Percentiles rank a stretch among this genome's conserved stretches.
Conservation (phyloP, 805 yeast genomes). For the Saccharomycopsis schoenii region DNA sequence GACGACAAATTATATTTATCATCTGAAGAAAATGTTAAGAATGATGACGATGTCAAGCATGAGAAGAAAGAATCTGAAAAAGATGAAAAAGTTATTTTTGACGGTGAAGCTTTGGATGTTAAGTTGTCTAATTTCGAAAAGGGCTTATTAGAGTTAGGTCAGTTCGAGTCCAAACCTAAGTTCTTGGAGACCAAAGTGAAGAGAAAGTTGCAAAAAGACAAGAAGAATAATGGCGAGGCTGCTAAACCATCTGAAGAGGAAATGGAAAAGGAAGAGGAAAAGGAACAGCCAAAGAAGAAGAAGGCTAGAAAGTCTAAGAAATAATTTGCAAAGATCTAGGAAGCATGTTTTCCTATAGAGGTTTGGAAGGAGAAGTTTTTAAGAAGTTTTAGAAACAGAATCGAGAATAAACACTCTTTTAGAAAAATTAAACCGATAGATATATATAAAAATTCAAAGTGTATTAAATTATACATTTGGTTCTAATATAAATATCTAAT, state of each 20-base stretch:
- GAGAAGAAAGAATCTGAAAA: slow-evolving; percentile 23
- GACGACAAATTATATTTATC: slow-evolving; percentile 32
- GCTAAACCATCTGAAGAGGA: background rate
- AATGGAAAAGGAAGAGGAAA: background rate
- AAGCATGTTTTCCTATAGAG: too few species aligned
- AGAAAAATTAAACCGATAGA: background rate
- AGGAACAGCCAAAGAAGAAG: background rate
- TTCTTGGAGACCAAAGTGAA: slow-evolving; percentile 44
- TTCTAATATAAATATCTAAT: background rate
- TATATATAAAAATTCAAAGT: background rate
- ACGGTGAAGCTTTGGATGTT: slow-evolving; percentile 30
- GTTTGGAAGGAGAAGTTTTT: background rate
- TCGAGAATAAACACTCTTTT: background rate
- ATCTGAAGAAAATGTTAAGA: slow-evolving; percentile 25
- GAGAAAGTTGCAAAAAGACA: background rate
- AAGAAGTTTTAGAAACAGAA: background rate
- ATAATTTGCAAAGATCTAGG: background rate
- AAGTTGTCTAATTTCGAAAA: slow-evolving; percentile 55
- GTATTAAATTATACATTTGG: background rate
- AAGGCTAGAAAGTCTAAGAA: slow-evolving; percentile 8
- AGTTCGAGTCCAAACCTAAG: slow-evolving; percentile 55
- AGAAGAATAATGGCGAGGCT: slow-evolving; percentile 15
- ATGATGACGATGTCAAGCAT: slow-evolving; percentile 18
- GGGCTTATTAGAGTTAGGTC: slow-evolving; percentile 76
- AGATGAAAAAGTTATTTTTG: slow-evolving; percentile 18